Evolutionary conservation across 306 rosid genomes (phyloP).

Genomic region (Dryas drummondii): DNA sequence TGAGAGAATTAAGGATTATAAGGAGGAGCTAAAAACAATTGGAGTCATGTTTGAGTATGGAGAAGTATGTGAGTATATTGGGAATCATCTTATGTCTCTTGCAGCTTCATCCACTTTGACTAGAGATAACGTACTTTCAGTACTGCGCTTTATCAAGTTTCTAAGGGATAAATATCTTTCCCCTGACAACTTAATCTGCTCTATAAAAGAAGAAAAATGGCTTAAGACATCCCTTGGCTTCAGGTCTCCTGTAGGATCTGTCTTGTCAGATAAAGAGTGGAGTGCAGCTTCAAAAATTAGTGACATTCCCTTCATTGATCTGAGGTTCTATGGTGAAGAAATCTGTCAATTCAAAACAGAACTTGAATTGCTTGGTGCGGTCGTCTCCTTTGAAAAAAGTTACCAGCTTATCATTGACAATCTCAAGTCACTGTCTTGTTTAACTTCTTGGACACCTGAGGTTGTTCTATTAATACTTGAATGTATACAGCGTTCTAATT

Average conservation of each 20-base stretch:
- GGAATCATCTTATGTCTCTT: constrained; percentile 53
- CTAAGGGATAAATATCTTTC: constrained; percentile 32
- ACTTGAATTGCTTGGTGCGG: constrained; percentile 61
- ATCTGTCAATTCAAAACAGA: constrained; percentile 34
- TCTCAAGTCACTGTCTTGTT: constrained; percentile 38
- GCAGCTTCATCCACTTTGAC: constrained; percentile 39
- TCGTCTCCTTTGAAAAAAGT: constrained; percentile 27
- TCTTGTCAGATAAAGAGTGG: constrained; percentile 50
- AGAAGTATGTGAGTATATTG: constrained; percentile 61
- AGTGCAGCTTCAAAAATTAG: constrained; percentile 45
- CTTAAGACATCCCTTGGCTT: constrained; percentile 49
- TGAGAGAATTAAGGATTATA: constrained; percentile 32
- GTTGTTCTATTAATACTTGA: constrained; percentile 32
- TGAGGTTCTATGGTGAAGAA: constrained; percentile 45
- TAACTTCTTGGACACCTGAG: constrained; percentile 33
- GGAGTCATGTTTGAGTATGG: constrained; percentile 64
- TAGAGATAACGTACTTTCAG: constrained; percentile 39
- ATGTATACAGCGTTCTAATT: no score
- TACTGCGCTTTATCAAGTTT: constrained; percentile 50
- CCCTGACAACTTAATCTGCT: constrained; percentile 31
- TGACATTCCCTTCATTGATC: constrained; percentile 62
- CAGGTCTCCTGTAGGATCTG: constrained; percentile 56
- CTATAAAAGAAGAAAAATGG: constrained; percentile 46
- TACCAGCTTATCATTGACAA: constrained; percentile 42
- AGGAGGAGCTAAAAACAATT: constrained; percentile 52